Percentiles rank a stretch among this genome's conserved stretches.
phyloP scores from a whole-genome alignment of 495 filamentous ascomycete species.

The Daldinia childiae region DNA sequence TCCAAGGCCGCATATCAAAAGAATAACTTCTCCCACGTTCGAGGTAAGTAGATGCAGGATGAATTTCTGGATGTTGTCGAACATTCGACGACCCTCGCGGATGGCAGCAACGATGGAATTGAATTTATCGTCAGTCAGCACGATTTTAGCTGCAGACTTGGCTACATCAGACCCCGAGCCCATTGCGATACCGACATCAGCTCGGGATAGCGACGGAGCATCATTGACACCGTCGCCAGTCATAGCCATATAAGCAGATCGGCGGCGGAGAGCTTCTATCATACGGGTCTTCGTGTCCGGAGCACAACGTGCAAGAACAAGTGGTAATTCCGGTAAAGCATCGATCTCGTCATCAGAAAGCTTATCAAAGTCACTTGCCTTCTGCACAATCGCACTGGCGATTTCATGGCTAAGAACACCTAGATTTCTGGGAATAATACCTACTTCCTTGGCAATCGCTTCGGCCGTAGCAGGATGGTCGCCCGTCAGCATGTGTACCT shows the following conservation, averaged over 20 bases:
- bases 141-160: conserved; percentile 86
- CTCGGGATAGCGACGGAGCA: conserved; percentile 77
- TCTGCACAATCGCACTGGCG: conserved; percentile 66
- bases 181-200: conserved; percentile 90
- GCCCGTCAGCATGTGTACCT: conserved; percentile 80
- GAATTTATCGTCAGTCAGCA: conserved; percentile 90
- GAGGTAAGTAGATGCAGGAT: conserved; percentile 76
- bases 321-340: conserved; percentile 64
- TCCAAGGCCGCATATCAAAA: conserved; percentile 74
- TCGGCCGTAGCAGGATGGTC: conserved; percentile 80
- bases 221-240: conserved; percentile 88
- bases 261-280: conserved; percentile 73
- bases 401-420: conserved; percentile 61
- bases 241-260: conserved; percentile 68
- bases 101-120: conserved; percentile 79
- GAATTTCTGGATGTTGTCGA: conserved; percentile 87
- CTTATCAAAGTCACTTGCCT: conserved; percentile 71
- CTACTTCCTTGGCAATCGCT: conserved; percentile 79
- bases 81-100: conserved; percentile 76
- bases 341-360: conserved; percentile 69
- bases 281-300: conserved; percentile 74
- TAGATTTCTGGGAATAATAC: conserved; percentile 72
- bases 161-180: conserved; percentile 90
- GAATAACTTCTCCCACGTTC: conserved; percentile 78
- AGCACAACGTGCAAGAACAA: conserved; percentile 72